Evolutionary conservation across 768 basidiomycete genomes (phyloP).

Genomic region (Xerocomellus chrysenteron): DNA sequence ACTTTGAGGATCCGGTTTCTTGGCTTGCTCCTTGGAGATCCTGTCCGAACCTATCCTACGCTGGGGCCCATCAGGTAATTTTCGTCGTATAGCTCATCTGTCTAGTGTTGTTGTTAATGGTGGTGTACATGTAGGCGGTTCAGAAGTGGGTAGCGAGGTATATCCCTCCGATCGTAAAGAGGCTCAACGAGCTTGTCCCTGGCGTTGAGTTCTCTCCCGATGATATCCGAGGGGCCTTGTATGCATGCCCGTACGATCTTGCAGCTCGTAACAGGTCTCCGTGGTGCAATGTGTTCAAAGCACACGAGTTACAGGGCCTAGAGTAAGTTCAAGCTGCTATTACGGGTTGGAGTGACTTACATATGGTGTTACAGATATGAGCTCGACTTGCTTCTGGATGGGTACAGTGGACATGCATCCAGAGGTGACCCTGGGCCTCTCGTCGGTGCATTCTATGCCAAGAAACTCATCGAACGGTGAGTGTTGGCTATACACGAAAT

Average conservation of each 20-base stretch:
- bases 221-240: slow-evolving; percentile 40
- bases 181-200: slow-evolving; percentile 36
- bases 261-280: slow-evolving; percentile 36
- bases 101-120: neutral
- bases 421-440: slow-evolving; percentile 32
- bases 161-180: slow-evolving; percentile 36
- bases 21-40: slow-evolving; percentile 43
- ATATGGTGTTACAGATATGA: slow-evolving; percentile 31
- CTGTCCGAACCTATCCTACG: slow-evolving; percentile 22
- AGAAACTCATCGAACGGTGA: slow-evolving; percentile 40
- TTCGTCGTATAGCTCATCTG: neutral
- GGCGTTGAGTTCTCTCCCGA: slow-evolving; percentile 31
- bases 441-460: slow-evolving; percentile 38
- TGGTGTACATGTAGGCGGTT: neutral
- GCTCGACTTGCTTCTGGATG: slow-evolving; percentile 36
- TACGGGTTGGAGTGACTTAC: neutral
- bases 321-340: slow-evolving; percentile 30
- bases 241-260: slow-evolving; percentile 43
- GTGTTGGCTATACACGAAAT: neutral
- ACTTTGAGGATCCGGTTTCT: slow-evolving; percentile 35
- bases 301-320: slow-evolving; percentile 33
- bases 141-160: slow-evolving; percentile 35
- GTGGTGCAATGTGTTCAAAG: slow-evolving; percentile 40
- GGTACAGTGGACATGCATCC: slow-evolving; percentile 33
- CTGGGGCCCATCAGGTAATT: neutral